Conservation (phyloP, 768 basidiomycete genomes). For the Leccinum boreale region DNA sequence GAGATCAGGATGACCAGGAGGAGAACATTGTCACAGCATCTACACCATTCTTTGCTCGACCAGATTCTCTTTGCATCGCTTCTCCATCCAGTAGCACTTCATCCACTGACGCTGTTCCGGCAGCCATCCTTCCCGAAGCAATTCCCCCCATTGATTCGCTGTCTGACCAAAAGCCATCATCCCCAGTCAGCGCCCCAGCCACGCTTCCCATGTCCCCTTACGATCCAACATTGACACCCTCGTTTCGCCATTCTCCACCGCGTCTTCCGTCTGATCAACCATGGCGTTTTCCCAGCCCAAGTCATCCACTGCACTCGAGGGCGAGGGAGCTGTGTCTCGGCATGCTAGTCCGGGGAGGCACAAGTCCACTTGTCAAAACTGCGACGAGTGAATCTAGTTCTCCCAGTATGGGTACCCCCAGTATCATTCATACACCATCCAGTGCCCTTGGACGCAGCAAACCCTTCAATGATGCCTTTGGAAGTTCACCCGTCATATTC, state of each 20-base stretch:
- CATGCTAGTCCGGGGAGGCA: slow-evolving; percentile 53
- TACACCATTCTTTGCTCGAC: slow-evolving; percentile 25
- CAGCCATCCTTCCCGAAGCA: not conserved
- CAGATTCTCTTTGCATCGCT: slow-evolving; percentile 22
- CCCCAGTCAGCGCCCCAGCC: slow-evolving; percentile 25
- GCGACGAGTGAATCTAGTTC: slow-evolving; percentile 27
- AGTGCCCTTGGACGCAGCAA: slow-evolving; percentile 25
- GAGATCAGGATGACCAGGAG: slow-evolving; percentile 9
- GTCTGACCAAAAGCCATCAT: slow-evolving; percentile 12
- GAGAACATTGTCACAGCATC: slow-evolving; percentile 15
- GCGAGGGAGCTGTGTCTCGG: slow-evolving; percentile 63
- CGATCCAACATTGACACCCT: slow-evolving; percentile 68
- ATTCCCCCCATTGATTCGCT: not conserved
- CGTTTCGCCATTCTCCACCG: slow-evolving; percentile 75
- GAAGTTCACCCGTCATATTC: slow-evolving; percentile 38
- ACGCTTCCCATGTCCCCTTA: slow-evolving; percentile 67
- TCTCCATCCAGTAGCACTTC: slow-evolving; percentile 11
- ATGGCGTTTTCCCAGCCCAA: slow-evolving; percentile 79
- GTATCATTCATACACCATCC: slow-evolving; percentile 28
- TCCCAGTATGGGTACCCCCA: slow-evolving; percentile 29
- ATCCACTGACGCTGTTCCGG: not conserved
- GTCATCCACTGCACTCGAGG: slow-evolving; percentile 68
- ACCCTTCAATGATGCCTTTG: slow-evolving; percentile 28
- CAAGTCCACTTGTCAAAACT: slow-evolving; percentile 45
- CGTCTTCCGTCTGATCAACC: slow-evolving; percentile 76